A percentile compares a stretch with the other conserved stretches of the same genome.
Evolutionary conservation across 306 rosid species (phyloP).

Genomic region (Cicer bijugum): DNA sequence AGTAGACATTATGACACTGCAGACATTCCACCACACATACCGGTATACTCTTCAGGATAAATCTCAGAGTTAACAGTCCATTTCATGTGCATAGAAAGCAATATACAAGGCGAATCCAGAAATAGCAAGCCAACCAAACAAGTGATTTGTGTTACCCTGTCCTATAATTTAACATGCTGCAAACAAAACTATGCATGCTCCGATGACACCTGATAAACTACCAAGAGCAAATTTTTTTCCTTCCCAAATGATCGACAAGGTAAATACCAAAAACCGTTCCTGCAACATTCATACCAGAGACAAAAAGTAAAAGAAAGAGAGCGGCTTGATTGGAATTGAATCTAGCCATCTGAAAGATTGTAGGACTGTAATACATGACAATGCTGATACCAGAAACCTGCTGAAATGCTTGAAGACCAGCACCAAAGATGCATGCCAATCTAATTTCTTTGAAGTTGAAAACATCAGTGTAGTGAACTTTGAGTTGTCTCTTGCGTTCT

Average conservation of each 20-base stretch:
- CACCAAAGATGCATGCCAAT: conserved; percentile 73
- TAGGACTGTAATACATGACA: conserved; percentile 86
- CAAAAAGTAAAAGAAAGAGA: conserved; percentile 67
- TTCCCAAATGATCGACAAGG: conserved; percentile 63
- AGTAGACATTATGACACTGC: conserved; percentile 5
- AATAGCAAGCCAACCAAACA: conserved; percentile 65
- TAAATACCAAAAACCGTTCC: conserved; percentile 65
- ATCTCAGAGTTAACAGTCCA: conserved; percentile 87
- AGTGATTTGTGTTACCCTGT: conserved; percentile 38
- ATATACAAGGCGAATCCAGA: conserved; percentile 66
- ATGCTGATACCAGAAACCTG: conserved; percentile 82
- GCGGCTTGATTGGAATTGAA: conserved; percentile 66
- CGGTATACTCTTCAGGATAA: conserved; percentile 77
- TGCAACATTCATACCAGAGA: conserved; percentile 71
- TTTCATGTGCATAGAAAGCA: conserved; percentile 70
- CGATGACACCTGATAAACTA: conserved; percentile 61
- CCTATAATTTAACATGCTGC: conserved; percentile 48
- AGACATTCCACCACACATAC: conserved; percentile 83
- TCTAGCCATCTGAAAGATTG: conserved; percentile 82
- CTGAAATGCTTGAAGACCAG: conserved; percentile 86
- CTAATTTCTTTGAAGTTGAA: conserved; percentile 65
- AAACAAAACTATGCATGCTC: conserved; percentile 55
- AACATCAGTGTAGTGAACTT: conserved; percentile 59
- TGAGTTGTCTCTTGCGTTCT: conserved; percentile 46
- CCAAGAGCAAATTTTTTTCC: conserved; percentile 62